Base-by-base conservation (phyloP, 192 early-diverging fungal species). In the Entomortierella chlamydospora region DNA sequence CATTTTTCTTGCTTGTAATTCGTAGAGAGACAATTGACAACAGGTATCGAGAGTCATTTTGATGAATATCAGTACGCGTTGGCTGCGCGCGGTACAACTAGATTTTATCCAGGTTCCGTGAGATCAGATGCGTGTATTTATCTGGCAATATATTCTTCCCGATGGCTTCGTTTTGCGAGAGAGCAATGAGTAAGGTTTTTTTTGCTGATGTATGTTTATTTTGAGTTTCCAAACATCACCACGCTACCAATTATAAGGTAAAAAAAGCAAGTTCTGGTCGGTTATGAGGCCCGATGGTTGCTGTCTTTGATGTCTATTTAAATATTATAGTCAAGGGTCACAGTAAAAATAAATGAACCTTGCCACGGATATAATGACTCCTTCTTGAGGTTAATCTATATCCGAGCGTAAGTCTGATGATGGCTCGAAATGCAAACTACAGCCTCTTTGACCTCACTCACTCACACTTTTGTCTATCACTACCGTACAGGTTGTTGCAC, bases 61-160 rank as follows among this genome's bases (percentile, higher is more conserved):
- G 34, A 37, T 50, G 47, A 50, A 23, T 50, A 23, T 22, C 6
- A 9, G 47, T 15, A 17, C 22, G 4, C 47, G 22, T 15, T 54
- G n/a, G 23, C 28, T 54, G 52, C 52, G 50, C 20, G 52, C 52
- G 28, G 28, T 47, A 11, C 20, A 20, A 47, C 12, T 5, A 20
- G 15, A 61, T 49, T 61, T 61, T 61, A 61, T 6, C 59, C 59
- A 61, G 42, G 23, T 47, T 47, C 45, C 45, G 45, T 47, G 20
- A 20, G 45, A 4, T 9, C 6, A 41, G 13, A 20, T 47, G 12
- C 12, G 20, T 20, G 45, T 17, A 47, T 47, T 12, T 47, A 17
- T 47, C 42, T 61, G 59, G 59, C 42, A 28, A 61, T 61, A 47
- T 61, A 61, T 61, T 61, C 25, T 61, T 61, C 59, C 59, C 11